phyloP scores from a whole-genome alignment of 345 rosid species.

The Syzygium oleosum region DNA sequence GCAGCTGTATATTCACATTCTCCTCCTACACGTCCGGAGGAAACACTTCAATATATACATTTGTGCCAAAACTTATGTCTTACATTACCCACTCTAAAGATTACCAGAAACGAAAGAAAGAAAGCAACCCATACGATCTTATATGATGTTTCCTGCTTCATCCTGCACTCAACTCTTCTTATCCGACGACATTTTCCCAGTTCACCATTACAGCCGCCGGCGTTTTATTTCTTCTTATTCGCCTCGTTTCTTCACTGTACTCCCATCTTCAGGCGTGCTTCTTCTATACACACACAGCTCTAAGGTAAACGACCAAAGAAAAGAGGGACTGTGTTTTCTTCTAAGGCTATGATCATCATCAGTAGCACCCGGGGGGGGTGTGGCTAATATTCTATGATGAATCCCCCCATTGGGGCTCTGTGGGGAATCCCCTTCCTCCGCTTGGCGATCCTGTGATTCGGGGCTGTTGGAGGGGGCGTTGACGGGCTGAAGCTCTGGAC shows the following conservation, averaged over 20 bases:
- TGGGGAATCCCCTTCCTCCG: slow-evolving; percentile 64
- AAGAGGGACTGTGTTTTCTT: not conserved
- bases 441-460: slow-evolving; percentile 24
- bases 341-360: not conserved
- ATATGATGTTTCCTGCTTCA: not conserved
- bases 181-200: not conserved
- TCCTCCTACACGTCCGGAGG: not conserved
- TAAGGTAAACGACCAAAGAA: not conserved
- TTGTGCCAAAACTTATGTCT: not conserved
- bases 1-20: not conserved
- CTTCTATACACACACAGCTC: slow-evolving; percentile 9
- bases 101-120: not conserved
- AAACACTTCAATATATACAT: not conserved
- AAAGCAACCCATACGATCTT: not conserved
- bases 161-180: not conserved
- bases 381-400: slow-evolving; percentile 34
- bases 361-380: not conserved
- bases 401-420: slow-evolving; percentile 63
- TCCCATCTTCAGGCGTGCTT: not conserved
- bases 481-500: slow-evolving; percentile 39
- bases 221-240: not conserved
- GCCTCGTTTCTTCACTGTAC: not conserved
- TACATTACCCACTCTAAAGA: not conserved
- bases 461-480: slow-evolving; percentile 41
- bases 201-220: not conserved